Conservation (phyloP, 1,284 basidiomycete genomes). For the Ganoderma meredithae region DNA sequence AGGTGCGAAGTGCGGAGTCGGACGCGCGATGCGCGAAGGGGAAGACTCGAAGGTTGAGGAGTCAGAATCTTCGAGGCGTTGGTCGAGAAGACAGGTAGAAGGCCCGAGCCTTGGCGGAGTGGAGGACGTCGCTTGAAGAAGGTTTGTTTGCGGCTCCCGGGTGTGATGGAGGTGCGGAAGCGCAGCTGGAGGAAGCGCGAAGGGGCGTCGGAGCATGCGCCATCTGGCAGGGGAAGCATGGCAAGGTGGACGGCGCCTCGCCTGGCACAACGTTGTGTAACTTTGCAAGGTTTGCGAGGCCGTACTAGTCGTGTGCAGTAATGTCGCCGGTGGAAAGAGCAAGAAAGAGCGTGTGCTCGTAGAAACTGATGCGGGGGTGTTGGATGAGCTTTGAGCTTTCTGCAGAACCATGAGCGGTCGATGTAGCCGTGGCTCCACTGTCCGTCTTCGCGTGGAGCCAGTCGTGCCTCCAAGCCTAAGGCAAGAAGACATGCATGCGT, state of each 20-base stretch:
- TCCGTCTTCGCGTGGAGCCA: not conserved
- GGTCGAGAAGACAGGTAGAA: not conserved
- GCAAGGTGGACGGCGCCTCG: not conserved
- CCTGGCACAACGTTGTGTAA: not conserved
- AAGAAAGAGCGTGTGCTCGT: not conserved
- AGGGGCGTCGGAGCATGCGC: slow-evolving; percentile 13
- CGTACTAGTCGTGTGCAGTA: not conserved
- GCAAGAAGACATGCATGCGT: not conserved
- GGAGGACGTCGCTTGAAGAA: slow-evolving; percentile 16
- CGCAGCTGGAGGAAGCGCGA: slow-evolving; percentile 17
- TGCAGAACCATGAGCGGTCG: not conserved
- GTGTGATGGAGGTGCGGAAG: slow-evolving; percentile 14
- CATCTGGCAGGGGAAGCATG: slow-evolving; percentile 1
- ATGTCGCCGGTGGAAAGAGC: not conserved
- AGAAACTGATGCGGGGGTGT: not conserved
- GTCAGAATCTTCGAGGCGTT: not conserved
- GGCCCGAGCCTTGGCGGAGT: not conserved
- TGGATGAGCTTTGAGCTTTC: no score
- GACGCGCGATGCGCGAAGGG: not conserved
- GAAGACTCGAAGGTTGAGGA: not conserved
- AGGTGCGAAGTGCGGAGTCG: not conserved
- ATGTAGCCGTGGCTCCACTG: not conserved
- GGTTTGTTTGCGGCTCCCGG: slow-evolving; percentile 11
- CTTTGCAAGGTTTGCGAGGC: not conserved
- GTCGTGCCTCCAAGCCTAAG: not conserved